These are phyloP conservation scores for Rhinocladiella mackenziei DNA, from an alignment of 2,329 filamentous ascomycete species.

Conservation along the genomic window DNA sequence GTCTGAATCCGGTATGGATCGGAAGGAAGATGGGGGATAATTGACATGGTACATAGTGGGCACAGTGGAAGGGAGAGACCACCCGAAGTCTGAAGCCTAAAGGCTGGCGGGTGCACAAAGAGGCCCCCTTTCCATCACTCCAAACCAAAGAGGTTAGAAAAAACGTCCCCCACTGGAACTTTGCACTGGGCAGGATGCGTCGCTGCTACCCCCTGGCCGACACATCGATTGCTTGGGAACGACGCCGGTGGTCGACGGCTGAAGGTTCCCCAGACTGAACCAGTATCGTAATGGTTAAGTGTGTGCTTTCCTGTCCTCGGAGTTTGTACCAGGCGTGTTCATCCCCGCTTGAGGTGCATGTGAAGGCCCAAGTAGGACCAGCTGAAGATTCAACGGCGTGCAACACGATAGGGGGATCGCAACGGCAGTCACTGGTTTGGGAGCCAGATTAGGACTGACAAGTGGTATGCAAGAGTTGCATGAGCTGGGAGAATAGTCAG, in stretches of 20 bases:
- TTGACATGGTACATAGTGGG: not conserved
- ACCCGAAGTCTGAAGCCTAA: not conserved
- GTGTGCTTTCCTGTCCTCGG: not conserved
- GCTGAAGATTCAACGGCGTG: constrained; percentile 1
- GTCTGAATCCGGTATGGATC: constrained; percentile 8
- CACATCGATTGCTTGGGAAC: constrained; percentile 4
- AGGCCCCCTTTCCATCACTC: too few species aligned
- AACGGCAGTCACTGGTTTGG: too few species aligned
- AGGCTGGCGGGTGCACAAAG: too few species aligned
- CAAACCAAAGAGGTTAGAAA: not conserved
- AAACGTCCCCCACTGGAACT: too few species aligned
- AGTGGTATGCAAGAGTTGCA: too few species aligned
- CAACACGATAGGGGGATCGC: constrained; percentile 2
- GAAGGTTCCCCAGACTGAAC: constrained; percentile 17
- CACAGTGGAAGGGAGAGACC: not conserved
- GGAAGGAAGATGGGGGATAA: constrained; percentile 1
- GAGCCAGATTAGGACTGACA: too few species aligned
- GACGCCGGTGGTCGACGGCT: constrained; percentile 9
- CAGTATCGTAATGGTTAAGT: constrained; percentile 1
- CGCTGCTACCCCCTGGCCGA: constrained; percentile 4
- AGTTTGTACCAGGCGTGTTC: too few species aligned
- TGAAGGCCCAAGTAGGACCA: constrained; percentile 1
- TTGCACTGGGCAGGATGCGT: constrained; percentile 2
- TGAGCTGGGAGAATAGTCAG: too few species aligned
- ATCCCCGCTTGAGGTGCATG: constrained; percentile 21